Percentiles rank a stretch among this genome's conserved stretches.
These are phyloP conservation scores for Clarireedia sp. DNA, from an alignment of 2,329 filamentous ascomycete species.

Conservation along the genomic window DNA sequence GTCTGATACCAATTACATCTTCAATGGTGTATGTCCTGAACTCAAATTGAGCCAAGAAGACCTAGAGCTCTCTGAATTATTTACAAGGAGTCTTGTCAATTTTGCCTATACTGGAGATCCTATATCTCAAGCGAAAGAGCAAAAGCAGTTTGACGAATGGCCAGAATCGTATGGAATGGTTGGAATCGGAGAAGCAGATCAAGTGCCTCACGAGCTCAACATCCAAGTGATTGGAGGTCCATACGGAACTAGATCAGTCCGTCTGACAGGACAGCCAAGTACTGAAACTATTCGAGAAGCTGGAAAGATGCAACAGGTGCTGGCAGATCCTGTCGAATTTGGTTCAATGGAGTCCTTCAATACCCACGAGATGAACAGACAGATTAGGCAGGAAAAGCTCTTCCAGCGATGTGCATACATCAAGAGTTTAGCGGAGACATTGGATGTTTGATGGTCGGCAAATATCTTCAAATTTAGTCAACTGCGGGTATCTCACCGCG, in stretches of 20 bases:
- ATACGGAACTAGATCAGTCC: not conserved
- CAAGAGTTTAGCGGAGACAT: not conserved
- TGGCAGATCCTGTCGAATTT: not conserved
- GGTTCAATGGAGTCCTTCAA: not conserved
- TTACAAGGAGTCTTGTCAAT: not conserved
- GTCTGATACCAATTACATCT: conserved; percentile 11
- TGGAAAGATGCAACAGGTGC: not conserved
- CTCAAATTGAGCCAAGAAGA: not conserved
- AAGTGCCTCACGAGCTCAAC: not conserved
- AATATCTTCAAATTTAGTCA: too few relatives aligned
- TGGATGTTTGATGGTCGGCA: not conserved
- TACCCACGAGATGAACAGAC: not conserved
- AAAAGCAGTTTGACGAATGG: not conserved
- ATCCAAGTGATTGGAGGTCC: not conserved
- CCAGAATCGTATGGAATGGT: not conserved
- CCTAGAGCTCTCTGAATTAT: not conserved
- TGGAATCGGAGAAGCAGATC: not conserved
- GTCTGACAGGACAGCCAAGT: not conserved
- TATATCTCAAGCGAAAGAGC: not conserved
- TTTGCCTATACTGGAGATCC: conserved; percentile 1
- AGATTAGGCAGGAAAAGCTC: not conserved
- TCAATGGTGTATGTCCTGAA: conserved; percentile 12
- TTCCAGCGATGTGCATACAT: not conserved
- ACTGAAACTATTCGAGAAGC: not conserved
- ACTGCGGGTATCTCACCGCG: too few relatives aligned